phyloP scores from a whole-genome alignment of 192 early-diverging fungal genomes.

The Umbelopsis isabellina region DNA sequence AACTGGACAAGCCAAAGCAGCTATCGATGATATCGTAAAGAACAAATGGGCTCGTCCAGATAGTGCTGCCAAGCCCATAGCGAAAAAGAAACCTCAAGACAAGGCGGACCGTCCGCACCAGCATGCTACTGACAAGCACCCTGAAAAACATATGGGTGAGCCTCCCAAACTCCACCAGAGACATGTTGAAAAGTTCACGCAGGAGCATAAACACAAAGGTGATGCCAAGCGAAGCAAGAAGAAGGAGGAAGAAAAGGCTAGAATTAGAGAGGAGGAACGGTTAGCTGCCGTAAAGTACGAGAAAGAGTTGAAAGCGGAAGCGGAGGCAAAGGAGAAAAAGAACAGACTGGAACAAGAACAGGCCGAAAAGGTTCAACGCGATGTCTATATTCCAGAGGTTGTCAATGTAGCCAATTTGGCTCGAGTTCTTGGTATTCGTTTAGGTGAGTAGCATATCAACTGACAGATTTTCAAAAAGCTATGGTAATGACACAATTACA shows the following conservation, averaged over 20 bases:
- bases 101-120: neutral
- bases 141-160: conserved; percentile 37
- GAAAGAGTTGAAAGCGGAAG: conserved; percentile 15
- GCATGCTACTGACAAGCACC: conserved; percentile 27
- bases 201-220: conserved; percentile 24
- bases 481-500: neutral
- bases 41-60: conserved; percentile 19
- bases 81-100: neutral
- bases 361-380: conserved; percentile 48
- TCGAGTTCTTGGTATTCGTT: conserved; percentile 73
- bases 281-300: conserved; percentile 16
- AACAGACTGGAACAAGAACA: conserved; percentile 7
- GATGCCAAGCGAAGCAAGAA: conserved; percentile 29
- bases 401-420: conserved; percentile 85
- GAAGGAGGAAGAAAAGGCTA: conserved; percentile 33
- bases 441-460: conserved; percentile 42
- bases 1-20: neutral
- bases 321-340: conserved; percentile 29
- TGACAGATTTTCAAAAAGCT: neutral
- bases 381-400: conserved; percentile 79
- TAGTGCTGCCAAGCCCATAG: neutral
- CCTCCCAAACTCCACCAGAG: conserved; percentile 25
- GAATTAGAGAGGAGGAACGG: conserved; percentile 24
- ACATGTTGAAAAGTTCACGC: conserved; percentile 36
- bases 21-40: conserved; percentile 16